A percentile compares a stretch with the other conserved stretches of the same genome.
These are phyloP conservation scores for Mortierella sp. DNA, from an alignment of 371 early-diverging fungal genomes.

Conservation along the genomic window DNA sequence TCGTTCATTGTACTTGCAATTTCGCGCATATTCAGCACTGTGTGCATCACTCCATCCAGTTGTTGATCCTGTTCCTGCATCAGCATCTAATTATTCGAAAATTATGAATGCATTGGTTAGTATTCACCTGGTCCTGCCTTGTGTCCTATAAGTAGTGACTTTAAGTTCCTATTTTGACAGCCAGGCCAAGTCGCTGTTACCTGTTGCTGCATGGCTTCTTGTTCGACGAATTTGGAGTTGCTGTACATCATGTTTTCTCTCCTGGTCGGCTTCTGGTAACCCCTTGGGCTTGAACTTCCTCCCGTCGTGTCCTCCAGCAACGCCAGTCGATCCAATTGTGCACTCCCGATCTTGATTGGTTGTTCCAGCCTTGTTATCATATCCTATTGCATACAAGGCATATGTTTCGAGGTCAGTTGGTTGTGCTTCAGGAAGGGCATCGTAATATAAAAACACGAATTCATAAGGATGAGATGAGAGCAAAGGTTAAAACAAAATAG, in stretches of 20 bases:
- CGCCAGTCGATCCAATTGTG: slow-evolving; percentile 47
- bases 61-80: slow-evolving; percentile 76
- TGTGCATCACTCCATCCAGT: slow-evolving; percentile 71
- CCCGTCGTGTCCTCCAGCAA: slow-evolving; percentile 25
- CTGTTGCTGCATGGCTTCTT: slow-evolving; percentile 57
- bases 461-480: too few species aligned
- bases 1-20: slow-evolving; percentile 74
- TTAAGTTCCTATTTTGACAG: too few species aligned
- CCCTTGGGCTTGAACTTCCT: slow-evolving; percentile 41
- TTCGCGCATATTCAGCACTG: slow-evolving; percentile 71
- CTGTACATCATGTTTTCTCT: slow-evolving; percentile 59
- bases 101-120: slow-evolving; percentile 8
- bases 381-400: slow-evolving; percentile 13
- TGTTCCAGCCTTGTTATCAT: slow-evolving; percentile 39
- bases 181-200: slow-evolving; percentile 14
- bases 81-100: slow-evolving; percentile 55
- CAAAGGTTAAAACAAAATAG: not conserved
- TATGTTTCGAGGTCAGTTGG: too few species aligned
- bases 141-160: too few species aligned
- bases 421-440: too few species aligned
- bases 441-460: not conserved
- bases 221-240: slow-evolving; percentile 58
- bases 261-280: slow-evolving; percentile 49
- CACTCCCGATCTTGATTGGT: slow-evolving; percentile 49
- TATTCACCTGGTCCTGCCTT: too few species aligned